Percentiles rank a stretch among this genome's conserved stretches.
These are phyloP conservation scores for Papilionanthe hybrid DNA, from an alignment of 116 monocot species.

Conservation along the genomic window DNA sequence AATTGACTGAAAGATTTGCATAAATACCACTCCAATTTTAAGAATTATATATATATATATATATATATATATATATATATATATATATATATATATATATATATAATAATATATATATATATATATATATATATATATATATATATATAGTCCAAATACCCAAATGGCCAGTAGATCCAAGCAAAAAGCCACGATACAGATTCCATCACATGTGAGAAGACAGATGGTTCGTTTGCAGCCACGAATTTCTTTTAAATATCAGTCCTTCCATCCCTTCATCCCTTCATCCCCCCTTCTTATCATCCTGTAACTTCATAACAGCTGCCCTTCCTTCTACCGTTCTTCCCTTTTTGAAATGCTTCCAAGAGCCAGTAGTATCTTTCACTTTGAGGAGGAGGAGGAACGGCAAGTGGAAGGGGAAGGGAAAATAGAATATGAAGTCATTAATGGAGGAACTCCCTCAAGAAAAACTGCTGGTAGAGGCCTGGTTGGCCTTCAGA, in stretches of 20 bases:
- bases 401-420: not conserved
- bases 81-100: too few species aligned
- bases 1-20: too few species aligned
- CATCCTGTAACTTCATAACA: not conserved
- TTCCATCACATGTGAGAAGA: not conserved
- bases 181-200: too few species aligned
- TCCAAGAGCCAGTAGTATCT: not conserved
- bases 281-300: not conserved
- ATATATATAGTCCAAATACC: too few species aligned
- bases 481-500: not conserved
- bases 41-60: too few species aligned
- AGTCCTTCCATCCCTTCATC: not conserved
- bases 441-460: too few species aligned
- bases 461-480: not conserved
- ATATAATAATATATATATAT: too few species aligned
- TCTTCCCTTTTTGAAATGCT: not conserved
- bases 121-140: too few species aligned
- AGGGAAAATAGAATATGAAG: too few species aligned
- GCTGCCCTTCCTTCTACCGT: not conserved
- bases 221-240: not conserved
- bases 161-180: too few species aligned
- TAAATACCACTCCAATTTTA: too few species aligned
- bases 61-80: too few species aligned
- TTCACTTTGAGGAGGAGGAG: conserved; percentile 1
- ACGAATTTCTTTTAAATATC: not conserved